Base-by-base conservation (phyloP, 2,329 filamentous ascomycete species). In the Didymella keratinophila region DNA sequence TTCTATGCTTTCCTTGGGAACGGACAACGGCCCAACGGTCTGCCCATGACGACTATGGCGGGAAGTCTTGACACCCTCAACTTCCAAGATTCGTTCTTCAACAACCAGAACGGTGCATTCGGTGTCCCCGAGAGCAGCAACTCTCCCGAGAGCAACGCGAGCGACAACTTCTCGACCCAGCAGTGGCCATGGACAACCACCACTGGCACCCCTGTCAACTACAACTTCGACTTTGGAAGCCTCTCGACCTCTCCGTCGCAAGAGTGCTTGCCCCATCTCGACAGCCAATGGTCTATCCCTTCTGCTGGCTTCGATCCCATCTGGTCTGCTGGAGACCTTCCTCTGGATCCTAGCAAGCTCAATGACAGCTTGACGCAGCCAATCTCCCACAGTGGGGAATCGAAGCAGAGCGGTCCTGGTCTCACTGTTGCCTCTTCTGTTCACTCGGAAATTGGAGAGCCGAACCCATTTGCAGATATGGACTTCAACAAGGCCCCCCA, bases 321-420 rank as follows among this genome's bases (percentile, higher is more conserved):
- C 11, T 79, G 77, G 75, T 77, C 75, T 47, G 75, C 77, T 52
- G 71, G 71, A 4, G 77, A 79, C 55, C 71, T 79, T 30, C 77
- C 77, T 7, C 63, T 79, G 14, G 71, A 76, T 46, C 71, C 76
- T n/a, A 75, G 63, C 58, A 76, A 76, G 62, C 67, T 78, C 36
- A 70, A 61, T 36, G 70, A 77, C 46, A 71, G 63, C 39, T 62
- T 76, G 53, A 58, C 71, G 2, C 75, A 78, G 60, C 76, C 76
- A 2, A 72, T 76, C 14, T 79, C 77, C 10, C 74, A 78, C 44
- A 78, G 76, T 52, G 77, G 77, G 23, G 77, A 79, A 58, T 78
- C 77, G 0, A 77, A 73, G 48, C 71, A 74, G 43, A 78, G 76
- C 59, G 71, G 70, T 14, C 76, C 76, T 27, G 76, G 75, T 27